phyloP scores from a whole-genome alignment of 495 filamentous ascomycete genomes.

The Daldinia concentrica region DNA sequence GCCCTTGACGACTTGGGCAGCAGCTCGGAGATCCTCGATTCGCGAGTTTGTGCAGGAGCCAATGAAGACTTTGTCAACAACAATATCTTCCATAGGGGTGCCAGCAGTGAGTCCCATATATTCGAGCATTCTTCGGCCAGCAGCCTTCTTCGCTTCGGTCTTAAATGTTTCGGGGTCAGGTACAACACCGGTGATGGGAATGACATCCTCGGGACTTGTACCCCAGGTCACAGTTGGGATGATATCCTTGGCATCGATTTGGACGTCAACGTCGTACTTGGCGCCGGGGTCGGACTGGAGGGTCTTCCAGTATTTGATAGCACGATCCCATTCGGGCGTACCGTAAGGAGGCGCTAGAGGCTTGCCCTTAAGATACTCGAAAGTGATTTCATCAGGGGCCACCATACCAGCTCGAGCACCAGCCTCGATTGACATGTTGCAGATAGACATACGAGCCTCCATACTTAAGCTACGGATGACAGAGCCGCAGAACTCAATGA shows the following conservation, averaged over 20 bases:
- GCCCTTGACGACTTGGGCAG: constrained; percentile 84
- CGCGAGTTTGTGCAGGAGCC: constrained; percentile 97
- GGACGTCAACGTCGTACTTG: constrained; percentile 85
- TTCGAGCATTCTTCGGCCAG: constrained; percentile 82
- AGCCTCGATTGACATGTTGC: constrained; percentile 99
- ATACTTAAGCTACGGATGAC: constrained; percentile 90
- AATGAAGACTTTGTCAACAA: constrained; percentile 95
- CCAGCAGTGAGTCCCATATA: constrained; percentile 94
- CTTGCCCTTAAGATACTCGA: constrained; percentile 90
- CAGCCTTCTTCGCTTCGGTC: constrained; percentile 77
- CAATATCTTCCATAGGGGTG: constrained; percentile 88
- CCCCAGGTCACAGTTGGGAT: constrained; percentile 95
- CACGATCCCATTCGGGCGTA: constrained; percentile 88
- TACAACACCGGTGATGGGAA: constrained; percentile 89
- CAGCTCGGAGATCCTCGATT: constrained; percentile 94
- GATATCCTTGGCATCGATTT: constrained; percentile 91
- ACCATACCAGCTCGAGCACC: constrained; percentile 97
- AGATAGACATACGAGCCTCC: constrained; percentile 98
- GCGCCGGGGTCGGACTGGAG: constrained; percentile 86
- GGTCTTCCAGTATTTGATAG: constrained; percentile 86
- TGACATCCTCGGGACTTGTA: constrained; percentile 94
- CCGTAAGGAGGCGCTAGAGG: constrained; percentile 87
- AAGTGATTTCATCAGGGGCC: constrained; percentile 91
- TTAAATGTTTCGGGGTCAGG: constrained; percentile 88
- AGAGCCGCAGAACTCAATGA: constrained; percentile 97